These are phyloP conservation scores for Diplodia mutila DNA, from an alignment of 2,329 filamentous ascomycete genomes.

Conservation along the genomic window DNA sequence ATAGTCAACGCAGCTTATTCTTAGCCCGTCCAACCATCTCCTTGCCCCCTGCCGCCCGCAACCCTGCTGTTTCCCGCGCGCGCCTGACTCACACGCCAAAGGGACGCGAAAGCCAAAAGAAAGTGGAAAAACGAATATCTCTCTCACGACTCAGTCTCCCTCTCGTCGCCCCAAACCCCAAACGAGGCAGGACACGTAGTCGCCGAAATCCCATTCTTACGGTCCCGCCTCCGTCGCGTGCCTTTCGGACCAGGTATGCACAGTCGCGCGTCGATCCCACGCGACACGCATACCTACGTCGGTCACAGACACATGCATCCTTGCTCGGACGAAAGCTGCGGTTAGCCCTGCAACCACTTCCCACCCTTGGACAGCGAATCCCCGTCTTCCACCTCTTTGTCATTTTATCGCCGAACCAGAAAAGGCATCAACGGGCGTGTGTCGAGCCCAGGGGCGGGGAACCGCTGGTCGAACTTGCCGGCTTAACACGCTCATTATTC, in stretches of 20 bases:
- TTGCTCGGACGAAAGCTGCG: not conserved
- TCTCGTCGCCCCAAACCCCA: too few relatives aligned
- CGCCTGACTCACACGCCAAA: not conserved
- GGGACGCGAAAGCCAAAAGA: not conserved
- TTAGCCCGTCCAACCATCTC: not conserved
- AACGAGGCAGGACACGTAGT: not conserved
- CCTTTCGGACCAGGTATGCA: not conserved
- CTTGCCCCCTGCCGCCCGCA: not conserved
- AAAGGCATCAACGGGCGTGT: too few relatives aligned
- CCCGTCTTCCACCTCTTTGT: not conserved
- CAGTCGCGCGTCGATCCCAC: not conserved
- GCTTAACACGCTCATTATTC: too few relatives aligned
- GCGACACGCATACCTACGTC: not conserved
- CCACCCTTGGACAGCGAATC: not conserved
- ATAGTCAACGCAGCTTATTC: not conserved
- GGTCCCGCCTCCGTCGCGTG: not conserved
- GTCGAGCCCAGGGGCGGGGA: too few relatives aligned
- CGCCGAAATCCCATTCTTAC: not conserved
- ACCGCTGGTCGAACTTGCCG: too few relatives aligned
- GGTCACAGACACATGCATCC: not conserved
- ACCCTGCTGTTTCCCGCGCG: conserved; percentile 2
- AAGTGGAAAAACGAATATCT: not conserved
- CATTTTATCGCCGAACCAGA: not conserved
- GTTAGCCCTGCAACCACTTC: not conserved
- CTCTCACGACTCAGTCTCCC: not conserved